Conservation (phyloP, 192 early-diverging fungal genomes). For the Backusella morwellensis region DNA sequence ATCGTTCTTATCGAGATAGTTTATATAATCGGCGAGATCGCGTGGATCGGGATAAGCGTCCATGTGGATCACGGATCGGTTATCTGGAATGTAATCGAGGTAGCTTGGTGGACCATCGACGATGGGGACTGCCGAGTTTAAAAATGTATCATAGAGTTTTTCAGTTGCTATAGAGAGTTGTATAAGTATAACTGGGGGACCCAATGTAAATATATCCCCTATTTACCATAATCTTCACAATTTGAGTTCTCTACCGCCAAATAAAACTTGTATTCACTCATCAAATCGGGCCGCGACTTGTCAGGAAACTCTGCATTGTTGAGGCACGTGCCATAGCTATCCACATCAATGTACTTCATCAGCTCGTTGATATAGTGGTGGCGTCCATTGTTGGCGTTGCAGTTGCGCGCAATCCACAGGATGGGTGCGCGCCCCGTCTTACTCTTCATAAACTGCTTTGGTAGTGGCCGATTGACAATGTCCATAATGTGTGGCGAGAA, state of each 20-base stretch:
- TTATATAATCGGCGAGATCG: constrained; percentile 17
- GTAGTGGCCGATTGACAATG: constrained; percentile 13
- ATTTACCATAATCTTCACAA: constrained; percentile 26
- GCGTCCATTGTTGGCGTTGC: constrained; percentile 7
- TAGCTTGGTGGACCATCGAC: constrained; percentile 16
- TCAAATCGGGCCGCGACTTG: background rate
- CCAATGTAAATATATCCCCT: background rate
- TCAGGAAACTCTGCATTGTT: constrained; percentile 10
- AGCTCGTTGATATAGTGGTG: constrained; percentile 11
- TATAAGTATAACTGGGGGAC: background rate
- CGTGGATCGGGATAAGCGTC: constrained; percentile 22
- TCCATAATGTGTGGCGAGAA: constrained; percentile 10
- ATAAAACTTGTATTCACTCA: constrained; percentile 28
- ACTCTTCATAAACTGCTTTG: constrained; percentile 16
- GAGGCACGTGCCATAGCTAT: constrained; percentile 19
- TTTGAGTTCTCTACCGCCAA: constrained; percentile 20
- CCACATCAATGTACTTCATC: constrained; percentile 12
- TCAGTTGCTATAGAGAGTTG: constrained; percentile 16
- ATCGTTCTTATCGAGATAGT: constrained; percentile 11
- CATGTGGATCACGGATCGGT: constrained; percentile 10
- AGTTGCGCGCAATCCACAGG: constrained; percentile 23
- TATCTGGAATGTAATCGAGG: constrained; percentile 2
- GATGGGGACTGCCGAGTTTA: constrained; percentile 9
- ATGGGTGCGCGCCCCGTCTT: background rate
- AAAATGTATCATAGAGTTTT: constrained; percentile 18